phyloP scores from a whole-genome alignment of 139 green algal genomes.

The Chlorella sorokiniana region DNA sequence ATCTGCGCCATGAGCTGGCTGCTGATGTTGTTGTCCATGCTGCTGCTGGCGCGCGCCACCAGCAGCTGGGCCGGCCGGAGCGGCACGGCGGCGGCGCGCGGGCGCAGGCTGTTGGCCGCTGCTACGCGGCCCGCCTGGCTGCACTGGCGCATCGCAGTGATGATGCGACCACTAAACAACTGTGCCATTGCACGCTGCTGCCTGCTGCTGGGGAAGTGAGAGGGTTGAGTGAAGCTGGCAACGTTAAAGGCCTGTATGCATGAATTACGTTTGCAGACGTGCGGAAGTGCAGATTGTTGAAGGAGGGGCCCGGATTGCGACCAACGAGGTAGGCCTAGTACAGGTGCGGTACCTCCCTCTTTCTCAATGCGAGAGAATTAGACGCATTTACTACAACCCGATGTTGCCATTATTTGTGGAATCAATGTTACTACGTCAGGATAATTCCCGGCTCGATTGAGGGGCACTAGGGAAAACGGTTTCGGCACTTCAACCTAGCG shows the following conservation, averaged over 20 bases:
- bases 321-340: too few relatives aligned
- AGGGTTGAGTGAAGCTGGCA: neutral
- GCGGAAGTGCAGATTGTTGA: too few relatives aligned
- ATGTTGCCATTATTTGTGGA: too few relatives aligned
- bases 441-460: too few relatives aligned
- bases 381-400: too few relatives aligned
- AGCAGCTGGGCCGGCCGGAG: neutral
- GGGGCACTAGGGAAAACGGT: too few relatives aligned
- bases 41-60: neutral
- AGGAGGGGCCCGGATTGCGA: too few relatives aligned
- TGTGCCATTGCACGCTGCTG: neutral
- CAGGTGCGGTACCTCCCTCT: too few relatives aligned
- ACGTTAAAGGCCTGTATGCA: neutral
- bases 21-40: slow-evolving; percentile 35
- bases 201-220: neutral
- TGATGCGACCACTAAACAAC: neutral
- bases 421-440: too few relatives aligned
- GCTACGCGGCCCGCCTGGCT: neutral
- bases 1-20: slow-evolving; percentile 39
- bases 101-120: neutral
- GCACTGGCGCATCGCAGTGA: neutral
- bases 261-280: too few relatives aligned
- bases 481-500: too few relatives aligned
- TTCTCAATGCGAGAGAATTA: too few relatives aligned
- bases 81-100: neutral